Evolutionary conservation across 306 rosid genomes (phyloP), one percentile per base, ranked within the genome.

Genomic region (Bauhinia variegata): DNA sequence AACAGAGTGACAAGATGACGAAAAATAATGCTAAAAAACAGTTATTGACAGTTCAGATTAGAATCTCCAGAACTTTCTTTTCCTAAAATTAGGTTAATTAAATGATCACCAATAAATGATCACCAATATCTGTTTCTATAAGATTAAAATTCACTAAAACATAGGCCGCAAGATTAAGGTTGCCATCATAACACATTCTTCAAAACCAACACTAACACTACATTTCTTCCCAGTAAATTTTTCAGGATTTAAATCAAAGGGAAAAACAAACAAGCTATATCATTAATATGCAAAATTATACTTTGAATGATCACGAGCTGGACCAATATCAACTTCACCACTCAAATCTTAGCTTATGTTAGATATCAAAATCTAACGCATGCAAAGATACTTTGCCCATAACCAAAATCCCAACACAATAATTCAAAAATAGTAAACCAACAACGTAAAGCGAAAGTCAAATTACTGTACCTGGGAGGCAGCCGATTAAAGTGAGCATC

Each of bases 401-500:
- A 52, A 72, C 28, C n/a, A 54, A 44, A 53, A 79, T 39, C 41
- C 56, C 51, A 60, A 46, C 11, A 23, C 49, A 38, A 54, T 23
- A 50, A 75, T 37, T 60, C 12, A 8, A 51, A 60, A 63, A 63
- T 51, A 68, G 52, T 42, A 34, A 66, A 47, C 15, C 17, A 10
- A 54, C 2, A 41, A 2, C 36, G 16, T 16, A 60, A 7, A n/a
- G 12, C 28, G 23, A 47, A 36, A 32, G 12, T 10, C 38, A 49
- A 42, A 59, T 42, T 15, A 49, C 31, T 17, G 49, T 49, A 93
- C 99, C 99, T 95, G 46, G 90, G 82, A 73, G 99, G 99, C 67
- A 95, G 80, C 60, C 97, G 97, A 74, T 80, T 90, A 85, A 95
- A 95, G 86, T 95, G 99, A 78, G 91, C 84, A 32, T 90, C 95